These are phyloP conservation scores for Millerozyma acaciae DNA, from an alignment of 805 yeast genomes.

Conservation along the genomic window DNA sequence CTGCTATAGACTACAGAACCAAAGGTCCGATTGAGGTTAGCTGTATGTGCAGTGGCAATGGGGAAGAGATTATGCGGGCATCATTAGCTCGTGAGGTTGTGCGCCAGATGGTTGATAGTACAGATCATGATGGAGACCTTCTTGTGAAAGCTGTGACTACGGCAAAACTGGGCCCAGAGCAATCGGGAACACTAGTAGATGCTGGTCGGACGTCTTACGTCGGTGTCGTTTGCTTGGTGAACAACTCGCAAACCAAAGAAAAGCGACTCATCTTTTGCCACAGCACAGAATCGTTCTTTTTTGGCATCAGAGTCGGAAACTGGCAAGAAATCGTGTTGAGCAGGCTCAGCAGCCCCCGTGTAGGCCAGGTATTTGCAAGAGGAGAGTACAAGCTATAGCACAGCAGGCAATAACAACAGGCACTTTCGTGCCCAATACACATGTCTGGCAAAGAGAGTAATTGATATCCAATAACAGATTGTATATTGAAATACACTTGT, in stretches of 20 bases:
- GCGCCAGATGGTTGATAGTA: slow-evolving; percentile 15
- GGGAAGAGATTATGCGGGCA: slow-evolving; percentile 45
- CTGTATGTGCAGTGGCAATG: slow-evolving; percentile 51
- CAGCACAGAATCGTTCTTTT: slow-evolving; percentile 34
- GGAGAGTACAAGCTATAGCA: slow-evolving; percentile 19
- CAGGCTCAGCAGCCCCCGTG: slow-evolving; percentile 11
- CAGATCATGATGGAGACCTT: slow-evolving; percentile 13
- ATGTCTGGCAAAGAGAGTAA: too few species aligned
- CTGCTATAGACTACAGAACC: slow-evolving; percentile 31
- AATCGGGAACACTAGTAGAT: too few species aligned
- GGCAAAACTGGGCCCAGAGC: too few species aligned
- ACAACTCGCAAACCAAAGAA: slow-evolving; percentile 6
- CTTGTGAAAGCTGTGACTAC: slow-evolving; percentile 17
- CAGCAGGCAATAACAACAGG: too few species aligned
- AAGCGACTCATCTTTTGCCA: slow-evolving; percentile 31
- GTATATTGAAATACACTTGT: slow-evolving; percentile 1
- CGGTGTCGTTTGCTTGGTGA: slow-evolving; percentile 26
- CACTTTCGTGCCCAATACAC: too few species aligned
- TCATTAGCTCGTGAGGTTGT: slow-evolving; percentile 28
- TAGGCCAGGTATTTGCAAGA: slow-evolving; percentile 19
- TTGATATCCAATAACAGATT: neutral
- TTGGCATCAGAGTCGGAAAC: slow-evolving; percentile 20
- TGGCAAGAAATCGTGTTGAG: slow-evolving; percentile 23
- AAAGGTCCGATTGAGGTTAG: slow-evolving; percentile 20
- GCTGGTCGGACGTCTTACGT: too few species aligned